Evolutionary conservation across 139 green algal species (phyloP).

Genomic region (Coelastrella sp.): DNA sequence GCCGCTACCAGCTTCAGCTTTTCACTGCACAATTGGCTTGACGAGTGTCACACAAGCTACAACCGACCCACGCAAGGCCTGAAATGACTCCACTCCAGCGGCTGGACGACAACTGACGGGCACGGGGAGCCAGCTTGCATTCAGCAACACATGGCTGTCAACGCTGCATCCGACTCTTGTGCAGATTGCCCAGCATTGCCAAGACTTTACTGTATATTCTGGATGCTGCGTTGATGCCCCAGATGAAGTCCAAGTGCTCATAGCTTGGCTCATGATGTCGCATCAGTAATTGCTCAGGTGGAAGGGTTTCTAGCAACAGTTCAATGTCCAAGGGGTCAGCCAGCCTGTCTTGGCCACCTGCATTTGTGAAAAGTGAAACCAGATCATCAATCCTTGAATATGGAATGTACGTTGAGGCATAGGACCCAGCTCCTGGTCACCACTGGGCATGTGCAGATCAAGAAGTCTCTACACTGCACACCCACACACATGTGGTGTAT

Average conservation of each 20-base stretch:
- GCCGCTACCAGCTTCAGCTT: too few relatives aligned
- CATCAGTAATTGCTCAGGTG: constrained; percentile 25
- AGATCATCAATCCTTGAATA: neutral
- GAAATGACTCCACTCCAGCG: too few relatives aligned
- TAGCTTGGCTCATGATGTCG: constrained; percentile 11
- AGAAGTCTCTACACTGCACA: too few relatives aligned
- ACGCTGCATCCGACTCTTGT: neutral
- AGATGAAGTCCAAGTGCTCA: constrained; percentile 71
- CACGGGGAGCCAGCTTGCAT: too few relatives aligned
- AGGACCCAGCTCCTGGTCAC: too few relatives aligned
- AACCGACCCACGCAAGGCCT: too few relatives aligned
- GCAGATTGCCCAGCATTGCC: neutral
- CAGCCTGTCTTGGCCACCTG: constrained; percentile 61
- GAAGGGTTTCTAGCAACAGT: constrained; percentile 46
- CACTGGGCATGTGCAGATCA: too few relatives aligned
- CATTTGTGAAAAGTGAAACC: neutral
- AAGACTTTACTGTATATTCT: constrained; percentile 55
- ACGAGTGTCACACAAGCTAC: too few relatives aligned
- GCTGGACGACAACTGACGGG: too few relatives aligned
- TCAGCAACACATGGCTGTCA: too few relatives aligned
- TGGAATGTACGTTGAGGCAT: neutral
- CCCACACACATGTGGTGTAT: too few relatives aligned
- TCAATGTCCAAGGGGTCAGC: constrained; percentile 56
- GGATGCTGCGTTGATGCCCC: constrained; percentile 58
- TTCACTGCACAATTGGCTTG: too few relatives aligned